These are phyloP conservation scores for Jamesozyma spencerorum DNA, from an alignment of 805 yeast genomes.

Conservation along the genomic window DNA sequence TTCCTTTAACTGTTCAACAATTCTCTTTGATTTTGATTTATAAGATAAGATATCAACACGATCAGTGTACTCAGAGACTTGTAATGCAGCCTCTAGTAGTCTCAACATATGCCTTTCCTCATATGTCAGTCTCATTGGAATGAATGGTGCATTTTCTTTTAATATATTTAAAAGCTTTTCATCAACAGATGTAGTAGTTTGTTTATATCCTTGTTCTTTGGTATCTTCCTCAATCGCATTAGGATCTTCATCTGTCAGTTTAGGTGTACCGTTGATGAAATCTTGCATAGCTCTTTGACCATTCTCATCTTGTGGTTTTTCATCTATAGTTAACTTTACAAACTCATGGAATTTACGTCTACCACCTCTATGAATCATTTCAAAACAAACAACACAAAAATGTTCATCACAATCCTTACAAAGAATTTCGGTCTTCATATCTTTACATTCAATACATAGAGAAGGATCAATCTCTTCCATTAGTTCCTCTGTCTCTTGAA, in stretches of 20 bases:
- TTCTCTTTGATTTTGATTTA: constrained; percentile 59
- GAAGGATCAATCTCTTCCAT: constrained; percentile 28
- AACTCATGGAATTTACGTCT: constrained; percentile 40
- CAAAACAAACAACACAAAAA: constrained; percentile 63
- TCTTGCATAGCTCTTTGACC: constrained; percentile 12
- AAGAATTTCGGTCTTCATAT: constrained; percentile 57
- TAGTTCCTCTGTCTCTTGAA: constrained; percentile 14
- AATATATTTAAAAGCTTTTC: constrained; percentile 32
- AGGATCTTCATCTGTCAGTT: constrained; percentile 11
- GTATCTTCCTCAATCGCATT: constrained; percentile 19
- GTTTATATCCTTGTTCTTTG: neutral
- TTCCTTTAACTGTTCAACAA: constrained; percentile 62
- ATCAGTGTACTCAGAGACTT: constrained; percentile 74
- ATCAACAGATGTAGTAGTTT: constrained; percentile 18
- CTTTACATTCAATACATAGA: constrained; percentile 62
- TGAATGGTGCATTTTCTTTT: constrained; percentile 40
- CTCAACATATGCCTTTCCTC: constrained; percentile 63
- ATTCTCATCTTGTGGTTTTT: constrained; percentile 16
- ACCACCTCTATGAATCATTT: constrained; percentile 62
- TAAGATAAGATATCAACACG: constrained; percentile 63
- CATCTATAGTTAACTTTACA: constrained; percentile 18
- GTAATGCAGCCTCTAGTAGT: constrained; percentile 63
- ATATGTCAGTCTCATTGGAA: constrained; percentile 58
- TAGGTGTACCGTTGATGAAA: constrained; percentile 8
- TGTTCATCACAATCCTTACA: constrained; percentile 58